phyloP scores from a whole-genome alignment of 1,284 basidiomycete species.

The Boletus holoroseus region DNA sequence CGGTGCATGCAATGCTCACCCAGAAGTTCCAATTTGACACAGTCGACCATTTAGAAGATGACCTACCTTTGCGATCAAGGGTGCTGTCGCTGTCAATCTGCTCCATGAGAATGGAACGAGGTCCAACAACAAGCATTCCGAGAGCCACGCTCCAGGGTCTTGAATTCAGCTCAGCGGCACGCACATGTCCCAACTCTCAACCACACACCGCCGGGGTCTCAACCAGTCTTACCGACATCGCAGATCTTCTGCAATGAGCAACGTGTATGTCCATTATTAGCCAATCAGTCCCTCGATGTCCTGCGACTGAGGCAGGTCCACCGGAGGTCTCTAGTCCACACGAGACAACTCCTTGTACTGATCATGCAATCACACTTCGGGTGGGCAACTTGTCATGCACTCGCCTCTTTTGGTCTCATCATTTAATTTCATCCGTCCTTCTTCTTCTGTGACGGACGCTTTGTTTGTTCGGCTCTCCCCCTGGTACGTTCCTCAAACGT shows the following conservation, averaged over 20 bases:
- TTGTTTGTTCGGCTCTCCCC: conserved; percentile 28
- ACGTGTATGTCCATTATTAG: conserved; percentile 23
- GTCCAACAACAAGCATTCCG: conserved; percentile 19
- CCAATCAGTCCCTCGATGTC: conserved; percentile 16
- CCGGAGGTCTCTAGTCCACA: conserved; percentile 18
- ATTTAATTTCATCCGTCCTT: conserved; percentile 28
- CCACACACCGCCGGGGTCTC: conserved; percentile 21
- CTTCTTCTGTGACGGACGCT: conserved; percentile 29
- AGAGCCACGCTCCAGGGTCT: conserved; percentile 26
- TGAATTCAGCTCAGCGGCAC: conserved; percentile 25
- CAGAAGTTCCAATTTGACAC: conserved; percentile 20
- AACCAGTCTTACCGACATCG: conserved; percentile 16
- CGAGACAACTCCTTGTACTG: conserved; percentile 18
- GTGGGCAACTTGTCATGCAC: conserved; percentile 18
- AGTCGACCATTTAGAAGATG: conserved; percentile 20
- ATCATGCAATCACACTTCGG: conserved; percentile 26
- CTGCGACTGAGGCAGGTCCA: conserved; percentile 17
- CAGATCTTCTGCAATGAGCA: conserved; percentile 23
- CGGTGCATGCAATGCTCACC: conserved; percentile 2
- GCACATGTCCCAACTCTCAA: conserved; percentile 18
- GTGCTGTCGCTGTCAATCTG: conserved; percentile 20
- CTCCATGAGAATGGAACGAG: conserved; percentile 31
- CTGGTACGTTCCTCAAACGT: conserved; percentile 27
- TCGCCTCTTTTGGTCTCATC: conserved; percentile 29
- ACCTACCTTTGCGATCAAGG: conserved; percentile 26